Conservation (phyloP, 2,329 filamentous ascomycete genomes). For the Phialemonium atrogriseum region DNA sequence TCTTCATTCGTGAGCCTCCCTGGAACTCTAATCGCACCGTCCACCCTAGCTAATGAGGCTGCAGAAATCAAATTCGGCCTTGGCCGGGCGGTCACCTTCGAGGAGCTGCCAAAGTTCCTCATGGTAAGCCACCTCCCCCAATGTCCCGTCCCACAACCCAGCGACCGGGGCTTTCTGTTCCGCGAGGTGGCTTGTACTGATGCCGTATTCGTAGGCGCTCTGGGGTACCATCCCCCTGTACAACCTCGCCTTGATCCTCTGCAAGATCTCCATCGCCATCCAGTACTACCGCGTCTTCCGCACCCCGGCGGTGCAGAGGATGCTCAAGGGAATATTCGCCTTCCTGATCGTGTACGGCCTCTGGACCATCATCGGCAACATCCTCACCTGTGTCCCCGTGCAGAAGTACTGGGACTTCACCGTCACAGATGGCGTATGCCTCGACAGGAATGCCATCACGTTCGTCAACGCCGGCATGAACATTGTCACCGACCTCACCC, state of each 20-base stretch:
- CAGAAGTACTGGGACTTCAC: slow-evolving; percentile 13
- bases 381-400: slow-evolving; percentile 18
- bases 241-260: slow-evolving; percentile 15
- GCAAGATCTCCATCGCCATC: slow-evolving; percentile 19
- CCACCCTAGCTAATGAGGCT: not conserved
- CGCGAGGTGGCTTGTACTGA: too few species aligned
- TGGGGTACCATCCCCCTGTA: slow-evolving; percentile 18
- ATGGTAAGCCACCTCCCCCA: too few species aligned
- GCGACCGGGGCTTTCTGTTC: too few species aligned
- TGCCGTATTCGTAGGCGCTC: too few species aligned
- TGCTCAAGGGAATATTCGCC: slow-evolving; percentile 13
- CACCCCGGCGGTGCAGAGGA: slow-evolving; percentile 11
- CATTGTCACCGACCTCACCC: slow-evolving; percentile 19
- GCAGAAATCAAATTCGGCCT: slow-evolving; percentile 15
- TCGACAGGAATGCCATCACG: slow-evolving; percentile 13
- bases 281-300: slow-evolving; percentile 18
- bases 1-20: slow-evolving; percentile 14
- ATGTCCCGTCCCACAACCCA: too few species aligned
- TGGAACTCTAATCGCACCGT: not conserved
- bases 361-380: slow-evolving; percentile 16
- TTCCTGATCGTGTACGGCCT: slow-evolving; percentile 16
- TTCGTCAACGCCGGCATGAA: slow-evolving; percentile 20
- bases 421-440: slow-evolving; percentile 12
- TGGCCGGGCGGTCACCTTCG: slow-evolving; percentile 6
- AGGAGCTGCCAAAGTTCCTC: slow-evolving; percentile 6